Evolutionary conservation across 2,329 filamentous ascomycete species (phyloP), one percentile per base, ranked within the genome.

Genomic region (Colletotrichum sp.): DNA sequence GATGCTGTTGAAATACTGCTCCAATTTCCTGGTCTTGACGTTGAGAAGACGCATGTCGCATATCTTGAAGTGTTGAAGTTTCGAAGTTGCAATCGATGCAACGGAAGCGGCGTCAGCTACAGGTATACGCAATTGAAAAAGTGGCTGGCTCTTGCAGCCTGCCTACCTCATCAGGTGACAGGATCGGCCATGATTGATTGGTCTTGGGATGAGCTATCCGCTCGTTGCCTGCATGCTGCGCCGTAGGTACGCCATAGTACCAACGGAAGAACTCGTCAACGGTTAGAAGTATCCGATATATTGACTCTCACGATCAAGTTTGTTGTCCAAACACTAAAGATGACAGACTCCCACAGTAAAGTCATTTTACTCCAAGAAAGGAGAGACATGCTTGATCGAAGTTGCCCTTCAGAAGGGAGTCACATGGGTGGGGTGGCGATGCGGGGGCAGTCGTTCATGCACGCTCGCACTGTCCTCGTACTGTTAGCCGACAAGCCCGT

Each of bases 41-140:
- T 83, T 81, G 15, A 83, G 77, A 7, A 83, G 78, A 19, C 81
- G 78, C 82, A 83, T 83, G 1, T 15, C 30, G 6, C 29, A 19
- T n/a, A 61, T 12, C 25, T 32, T 22, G 16, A 22, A 16, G 9
- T 32, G 19, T 32, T 34, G 59, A 62, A n/a, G n/a, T 22, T 22
- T 49, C 44, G 19, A 13, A 22, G n/a, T 49, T 49, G 44, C 3
- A 49, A 49, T 49, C n/a, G n/a, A 49, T 4, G 44, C 2, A n/a
- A 49, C 13, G 44, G 6, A n/a, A 49, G 44, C 44, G 44, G 44
- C 3, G 44, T 49, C 44, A 49, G 44, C 44, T 22, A n/a, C 2
- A 22, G 44, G 44, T 4, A 49, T 7, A 4, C 3, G 44, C 2
- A 49, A n/a, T 49, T 7, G n/a, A 22, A 22, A 7, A n/a, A 49